phyloP scores from a whole-genome alignment of 768 basidiomycete species.

The Hortiboletus campestris region DNA sequence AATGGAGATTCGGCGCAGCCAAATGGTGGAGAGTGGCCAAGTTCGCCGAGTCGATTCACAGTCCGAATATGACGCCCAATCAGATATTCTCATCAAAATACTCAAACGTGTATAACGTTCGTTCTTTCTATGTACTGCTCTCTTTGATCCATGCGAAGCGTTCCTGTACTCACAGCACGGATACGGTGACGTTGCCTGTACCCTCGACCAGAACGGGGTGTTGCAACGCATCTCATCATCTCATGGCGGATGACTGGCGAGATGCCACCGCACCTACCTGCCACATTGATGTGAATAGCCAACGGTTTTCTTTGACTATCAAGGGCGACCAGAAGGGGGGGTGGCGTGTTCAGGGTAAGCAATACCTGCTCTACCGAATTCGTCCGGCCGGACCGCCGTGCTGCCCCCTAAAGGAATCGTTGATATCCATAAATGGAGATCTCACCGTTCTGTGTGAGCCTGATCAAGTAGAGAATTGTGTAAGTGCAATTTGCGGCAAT shows the following conservation, averaged over 20 bases:
- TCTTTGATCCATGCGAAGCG: conserved; percentile 26
- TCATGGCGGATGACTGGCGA: conserved; percentile 21
- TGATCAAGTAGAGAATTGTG: conserved; percentile 1
- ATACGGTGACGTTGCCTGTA: conserved; percentile 20
- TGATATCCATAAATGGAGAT: conserved; percentile 3
- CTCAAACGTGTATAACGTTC: conserved; percentile 24
- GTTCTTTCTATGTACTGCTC: conserved; percentile 16
- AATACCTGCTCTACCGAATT: conserved; percentile 10
- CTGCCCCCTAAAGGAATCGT: neutral
- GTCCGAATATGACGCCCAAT: conserved; percentile 16
- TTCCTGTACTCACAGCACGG: conserved; percentile 20
- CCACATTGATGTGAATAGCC: conserved; percentile 16
- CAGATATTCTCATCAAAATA: conserved; percentile 19
- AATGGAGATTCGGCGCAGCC: conserved; percentile 28
- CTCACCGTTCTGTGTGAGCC: conserved; percentile 9
- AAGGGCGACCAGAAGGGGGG: conserved; percentile 10
- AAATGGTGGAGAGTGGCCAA: conserved; percentile 5
- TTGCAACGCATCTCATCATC: conserved; percentile 17
- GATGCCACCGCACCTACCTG: conserved; percentile 23
- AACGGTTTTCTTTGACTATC: conserved; percentile 14
- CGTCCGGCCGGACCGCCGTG: conserved; percentile 12
- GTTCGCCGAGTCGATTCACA: conserved; percentile 25
- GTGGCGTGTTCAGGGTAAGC: conserved; percentile 25
- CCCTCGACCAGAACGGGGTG: conserved; percentile 17
- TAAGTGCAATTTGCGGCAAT: conserved; percentile 7